A percentile compares a stretch with the other conserved stretches of the same genome.
Conservation (phyloP, 169 alveolate genomes). For the Toxoplasma gondii region DNA sequence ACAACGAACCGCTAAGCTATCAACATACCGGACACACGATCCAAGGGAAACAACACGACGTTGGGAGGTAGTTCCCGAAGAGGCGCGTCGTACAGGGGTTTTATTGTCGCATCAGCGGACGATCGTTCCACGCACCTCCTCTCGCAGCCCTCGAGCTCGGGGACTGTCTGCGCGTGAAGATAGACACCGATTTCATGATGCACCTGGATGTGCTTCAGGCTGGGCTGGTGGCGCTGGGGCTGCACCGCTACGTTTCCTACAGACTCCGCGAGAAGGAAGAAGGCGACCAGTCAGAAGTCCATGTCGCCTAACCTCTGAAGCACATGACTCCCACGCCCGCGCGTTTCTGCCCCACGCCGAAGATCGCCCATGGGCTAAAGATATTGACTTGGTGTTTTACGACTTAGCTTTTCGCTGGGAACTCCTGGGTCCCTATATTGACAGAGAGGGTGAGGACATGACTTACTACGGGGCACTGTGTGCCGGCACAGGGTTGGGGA, state of each 20-base stretch:
- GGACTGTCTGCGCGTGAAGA: too few relatives aligned
- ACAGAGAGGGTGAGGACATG: background rate
- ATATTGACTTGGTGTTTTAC: background rate
- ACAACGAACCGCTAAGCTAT: background rate
- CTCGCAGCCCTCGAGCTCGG: background rate
- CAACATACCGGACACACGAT: too few relatives aligned
- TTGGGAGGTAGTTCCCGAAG: background rate
- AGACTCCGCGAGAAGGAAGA: too few relatives aligned
- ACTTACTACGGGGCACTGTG: background rate
- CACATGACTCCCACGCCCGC: too few relatives aligned
- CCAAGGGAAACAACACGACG: background rate
- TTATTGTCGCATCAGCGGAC: background rate
- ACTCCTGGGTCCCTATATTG: background rate
- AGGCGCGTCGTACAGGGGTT: background rate
- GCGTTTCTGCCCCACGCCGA: background rate
- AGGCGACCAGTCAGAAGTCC: too few relatives aligned
- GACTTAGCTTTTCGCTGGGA: slow-evolving; percentile 6
- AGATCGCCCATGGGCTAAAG: background rate
- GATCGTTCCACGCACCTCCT: background rate
- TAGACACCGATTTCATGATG: too few relatives aligned
- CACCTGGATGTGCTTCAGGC: too few relatives aligned
- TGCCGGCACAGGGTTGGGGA: too few relatives aligned
- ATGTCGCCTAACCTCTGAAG: too few relatives aligned
- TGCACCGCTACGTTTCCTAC: too few relatives aligned
- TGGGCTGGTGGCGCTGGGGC: too few relatives aligned